Evolutionary conservation across 140 eudicot species (phyloP), one percentile per base, ranked within the genome.

Genomic region (Bidens hawaiensis): DNA sequence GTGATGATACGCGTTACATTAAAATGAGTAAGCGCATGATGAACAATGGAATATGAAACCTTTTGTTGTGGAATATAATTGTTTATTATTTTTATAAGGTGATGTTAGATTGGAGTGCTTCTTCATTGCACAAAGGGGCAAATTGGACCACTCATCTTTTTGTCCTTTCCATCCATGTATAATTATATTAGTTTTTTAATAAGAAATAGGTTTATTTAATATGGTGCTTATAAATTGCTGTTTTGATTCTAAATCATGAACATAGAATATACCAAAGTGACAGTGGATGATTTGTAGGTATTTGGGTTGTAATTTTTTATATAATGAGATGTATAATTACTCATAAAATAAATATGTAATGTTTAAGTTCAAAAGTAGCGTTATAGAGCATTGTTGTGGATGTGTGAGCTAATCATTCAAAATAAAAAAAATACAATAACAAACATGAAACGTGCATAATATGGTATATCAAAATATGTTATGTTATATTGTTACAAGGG

Each of bases 121-220:
- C 78, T 74, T 74, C 78, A 38, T 48, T 66, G 69, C 69, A 48
- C 74, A 58, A 73, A 60, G 71, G 45, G 78, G 48, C 78, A 74
- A 58, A 58, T 38, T 47, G 78, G 74, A 66, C 78, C 74, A 74
- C 68, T 46, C 51, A 65, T 73, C 52, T 69, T 27, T 72, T 66
- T 73, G 55, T 36, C 67, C 45, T 66, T 36, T 58, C 50, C 13
- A 21, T 48, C 3, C 59, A 68, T 15, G 12, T 38, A 40, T 27
- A 25, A 50, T 51, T 31, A 10, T 18, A 62, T 14, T 22, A 27
- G 26, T 56, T 6, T 28, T 26, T 16, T 13, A 25, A 28, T 5
- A n/a, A 3, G 10, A 55, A 26, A 26, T 14, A 5, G 1, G 19
- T 24, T 1, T 27, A n/a, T 25, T 26, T 24, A 54, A 13, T 14